Conservation (phyloP, 768 basidiomycete species). For the Auricularia sp. region DNA sequence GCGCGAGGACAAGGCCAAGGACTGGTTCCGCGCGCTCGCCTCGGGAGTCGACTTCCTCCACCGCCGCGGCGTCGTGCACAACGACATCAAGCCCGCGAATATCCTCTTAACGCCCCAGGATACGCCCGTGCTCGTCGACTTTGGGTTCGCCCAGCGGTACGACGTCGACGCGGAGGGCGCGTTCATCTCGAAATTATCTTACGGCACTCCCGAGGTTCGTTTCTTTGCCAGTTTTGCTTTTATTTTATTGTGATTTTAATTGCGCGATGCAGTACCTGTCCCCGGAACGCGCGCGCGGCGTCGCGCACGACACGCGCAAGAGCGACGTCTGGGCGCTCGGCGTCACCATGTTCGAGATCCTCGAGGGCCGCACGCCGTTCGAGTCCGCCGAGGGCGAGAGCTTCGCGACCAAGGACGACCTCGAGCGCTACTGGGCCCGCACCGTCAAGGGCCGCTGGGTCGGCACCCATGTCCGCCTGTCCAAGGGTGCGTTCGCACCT, state of each 20-base stretch:
- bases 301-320: slow-evolving; percentile 87
- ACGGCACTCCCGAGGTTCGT: slow-evolving; percentile 72
- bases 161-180: slow-evolving; percentile 50
- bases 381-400: slow-evolving; percentile 71
- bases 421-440: slow-evolving; percentile 79
- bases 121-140: slow-evolving; percentile 81
- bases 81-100: slow-evolving; percentile 94
- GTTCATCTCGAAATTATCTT: slow-evolving; percentile 73
- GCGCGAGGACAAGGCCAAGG: slow-evolving; percentile 60
- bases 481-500: slow-evolving; percentile 26
- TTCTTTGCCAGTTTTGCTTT: too few relatives aligned
- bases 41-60: slow-evolving; percentile 81
- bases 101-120: slow-evolving; percentile 70
- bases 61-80: slow-evolving; percentile 74
- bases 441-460: slow-evolving; percentile 85
- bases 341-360: slow-evolving; percentile 89
- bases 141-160: slow-evolving; percentile 90
- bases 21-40: slow-evolving; percentile 75
- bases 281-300: slow-evolving; percentile 81
- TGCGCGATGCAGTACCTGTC: slow-evolving; percentile 52
- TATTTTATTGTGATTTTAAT: too few relatives aligned
- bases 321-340: slow-evolving; percentile 82
- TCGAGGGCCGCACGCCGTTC: slow-evolving; percentile 87
- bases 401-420: slow-evolving; percentile 65
- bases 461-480: slow-evolving; percentile 59